These are phyloP conservation scores for Coniochaeta pulveracea DNA, from an alignment of 2,329 filamentous ascomycete species.

Conservation along the genomic window DNA sequence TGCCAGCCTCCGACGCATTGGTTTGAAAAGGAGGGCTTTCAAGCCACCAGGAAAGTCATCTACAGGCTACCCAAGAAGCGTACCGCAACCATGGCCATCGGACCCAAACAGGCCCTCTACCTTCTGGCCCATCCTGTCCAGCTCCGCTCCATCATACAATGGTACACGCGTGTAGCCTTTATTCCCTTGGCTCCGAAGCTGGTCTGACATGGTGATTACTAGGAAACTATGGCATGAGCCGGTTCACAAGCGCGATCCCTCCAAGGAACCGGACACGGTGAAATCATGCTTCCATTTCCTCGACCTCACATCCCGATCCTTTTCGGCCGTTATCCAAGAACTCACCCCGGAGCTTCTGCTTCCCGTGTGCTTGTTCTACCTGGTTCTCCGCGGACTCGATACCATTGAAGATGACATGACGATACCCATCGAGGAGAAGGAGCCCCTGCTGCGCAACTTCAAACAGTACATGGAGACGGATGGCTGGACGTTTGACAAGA, in stretches of 20 bases:
- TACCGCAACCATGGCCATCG: constrained; percentile 38
- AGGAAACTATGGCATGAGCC: constrained; percentile 98
- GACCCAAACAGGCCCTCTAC: constrained; percentile 51
- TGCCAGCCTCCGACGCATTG: no score
- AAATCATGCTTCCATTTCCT: constrained; percentile 80
- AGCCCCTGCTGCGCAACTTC: constrained; percentile 76
- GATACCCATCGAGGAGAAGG: constrained; percentile 68
- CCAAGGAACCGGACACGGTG: constrained; percentile 63
- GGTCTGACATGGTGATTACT: constrained; percentile 6
- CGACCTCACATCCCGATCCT: constrained; percentile 82
- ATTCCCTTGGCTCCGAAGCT: constrained; percentile 7
- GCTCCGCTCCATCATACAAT: constrained; percentile 78
- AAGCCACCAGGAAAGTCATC: not conserved
- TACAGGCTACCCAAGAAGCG: not conserved
- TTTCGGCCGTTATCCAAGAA: constrained; percentile 87
- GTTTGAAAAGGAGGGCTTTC: no score
- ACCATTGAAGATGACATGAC: constrained; percentile 99
- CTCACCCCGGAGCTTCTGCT: constrained; percentile 88
- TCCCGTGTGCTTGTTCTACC: constrained; percentile 84
- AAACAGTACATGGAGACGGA: constrained; percentile 67
- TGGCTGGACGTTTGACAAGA: constrained; percentile 83
- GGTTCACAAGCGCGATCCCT: constrained; percentile 70
- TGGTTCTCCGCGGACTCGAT: constrained; percentile 82
- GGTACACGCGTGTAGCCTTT: constrained; percentile 37
- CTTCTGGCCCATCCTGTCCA: constrained; percentile 65